These are phyloP conservation scores for Trichoderma sp. DNA, from an alignment of 2,329 filamentous ascomycete genomes.

Conservation along the genomic window DNA sequence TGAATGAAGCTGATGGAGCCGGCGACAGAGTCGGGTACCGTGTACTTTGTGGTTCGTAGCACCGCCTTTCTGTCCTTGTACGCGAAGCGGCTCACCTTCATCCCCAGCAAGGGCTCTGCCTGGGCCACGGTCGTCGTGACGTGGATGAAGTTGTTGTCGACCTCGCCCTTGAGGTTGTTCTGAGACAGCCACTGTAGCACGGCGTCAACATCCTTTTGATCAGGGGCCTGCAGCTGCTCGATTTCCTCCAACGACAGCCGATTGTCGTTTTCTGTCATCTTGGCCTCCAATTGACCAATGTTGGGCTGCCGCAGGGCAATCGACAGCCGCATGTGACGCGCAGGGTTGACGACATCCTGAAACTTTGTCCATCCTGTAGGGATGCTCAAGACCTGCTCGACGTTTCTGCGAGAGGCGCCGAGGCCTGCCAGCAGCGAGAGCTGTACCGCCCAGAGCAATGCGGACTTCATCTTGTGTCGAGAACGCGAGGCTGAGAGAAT, in stretches of 20 bases:
- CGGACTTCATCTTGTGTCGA: constrained; percentile 20
- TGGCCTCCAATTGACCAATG: constrained; percentile 28
- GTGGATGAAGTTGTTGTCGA: constrained; percentile 42
- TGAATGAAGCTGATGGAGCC: constrained; percentile 45
- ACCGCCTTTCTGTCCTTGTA: constrained; percentile 38
- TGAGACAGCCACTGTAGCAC: constrained; percentile 44
- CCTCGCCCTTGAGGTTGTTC: constrained; percentile 35
- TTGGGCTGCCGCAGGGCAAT: constrained; percentile 35
- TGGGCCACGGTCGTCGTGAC: constrained; percentile 40
- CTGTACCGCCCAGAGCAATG: constrained; percentile 20
- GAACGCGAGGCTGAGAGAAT: not conserved
- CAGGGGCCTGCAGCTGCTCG: constrained; percentile 35
- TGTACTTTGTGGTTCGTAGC: constrained; percentile 45
- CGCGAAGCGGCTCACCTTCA: constrained; percentile 41
- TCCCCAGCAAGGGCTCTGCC: constrained; percentile 41
- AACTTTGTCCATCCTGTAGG: constrained; percentile 33
- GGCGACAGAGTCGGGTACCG: constrained; percentile 40
- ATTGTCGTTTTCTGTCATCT: constrained; percentile 25
- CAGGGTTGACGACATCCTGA: constrained; percentile 24
- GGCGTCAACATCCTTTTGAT: constrained; percentile 31
- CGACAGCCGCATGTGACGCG: constrained; percentile 30
- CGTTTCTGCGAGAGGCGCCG: constrained; percentile 23
- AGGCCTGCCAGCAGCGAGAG: constrained; percentile 28
- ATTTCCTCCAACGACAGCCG: constrained; percentile 39
- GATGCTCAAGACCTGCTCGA: constrained; percentile 30